Base-by-base conservation (phyloP, 2,329 filamentous ascomycete genomes). In the Hypoxylon sp. region DNA sequence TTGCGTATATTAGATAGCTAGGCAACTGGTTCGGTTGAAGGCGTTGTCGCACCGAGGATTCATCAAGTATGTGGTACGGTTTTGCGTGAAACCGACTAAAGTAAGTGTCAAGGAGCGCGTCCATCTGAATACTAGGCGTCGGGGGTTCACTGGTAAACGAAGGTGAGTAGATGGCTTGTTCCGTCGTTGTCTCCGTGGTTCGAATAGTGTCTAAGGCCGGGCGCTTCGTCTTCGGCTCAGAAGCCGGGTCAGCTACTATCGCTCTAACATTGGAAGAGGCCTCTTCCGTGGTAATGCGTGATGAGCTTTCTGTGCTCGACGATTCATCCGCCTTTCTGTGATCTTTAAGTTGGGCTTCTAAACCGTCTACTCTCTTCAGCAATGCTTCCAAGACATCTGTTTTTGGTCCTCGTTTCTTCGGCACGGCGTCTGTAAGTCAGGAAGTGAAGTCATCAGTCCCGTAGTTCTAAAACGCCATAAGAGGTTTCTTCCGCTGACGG, bases 341-440 rank as follows among this genome's bases (percentile, higher is more conserved):
- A 68, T 91, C 88, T 75, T 93, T 92, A 38, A 96, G 82, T 67
- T 90, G 88, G 74, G 91, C 92, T 77, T 96, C 93, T 52, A 96
- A 81, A 1, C 93, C 93, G 76, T 96, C 93, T 1, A 96, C 93
- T 55, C 93, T 86, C 78, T 95, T 96, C 63, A 96, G 76, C 7
- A 96, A 81, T 1, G 93, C 92, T 77, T 96, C 93, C 30, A 96
- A 82, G 3, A 96, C 92, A 76, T 97, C 93, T 26, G 93, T 96
- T 79, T 97, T 97, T 2, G 93, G 93, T 0, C 93, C 93, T 76
- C 93, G 85, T 78, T 96, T 96, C 80, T 96, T 96, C 0, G 93
- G 93, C 16, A 96, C 88, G 24, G 93, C 93, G 81, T 97, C 93
- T 94, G 71, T 48, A 65, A 56, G 48, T 28, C 56, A 22, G 32